Percentiles rank a stretch among this genome's conserved stretches.
Conservation (phyloP, 2,329 filamentous ascomycete genomes). For the Diaporthe citri region DNA sequence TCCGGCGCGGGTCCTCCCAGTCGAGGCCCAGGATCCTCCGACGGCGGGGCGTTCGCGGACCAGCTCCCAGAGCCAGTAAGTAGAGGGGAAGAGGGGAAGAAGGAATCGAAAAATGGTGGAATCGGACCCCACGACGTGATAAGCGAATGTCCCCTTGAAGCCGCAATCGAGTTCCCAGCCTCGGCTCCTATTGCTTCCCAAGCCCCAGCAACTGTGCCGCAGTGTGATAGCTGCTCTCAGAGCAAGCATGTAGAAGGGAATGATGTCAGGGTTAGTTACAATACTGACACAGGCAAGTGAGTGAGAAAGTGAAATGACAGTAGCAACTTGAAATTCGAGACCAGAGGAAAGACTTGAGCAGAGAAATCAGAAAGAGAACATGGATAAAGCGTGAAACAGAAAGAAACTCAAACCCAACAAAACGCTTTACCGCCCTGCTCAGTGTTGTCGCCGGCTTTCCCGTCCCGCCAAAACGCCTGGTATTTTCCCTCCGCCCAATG, state of each 20-base stretch:
- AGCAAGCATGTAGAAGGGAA: slow-evolving; percentile 11
- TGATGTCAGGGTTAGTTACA: slow-evolving; percentile 33
- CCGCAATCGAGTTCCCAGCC: slow-evolving; percentile 28
- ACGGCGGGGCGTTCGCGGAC: slow-evolving; percentile 3
- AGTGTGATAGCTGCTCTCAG: slow-evolving; percentile 31
- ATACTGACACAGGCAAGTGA: slow-evolving; percentile 15
- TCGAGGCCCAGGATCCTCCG: slow-evolving; percentile 11
- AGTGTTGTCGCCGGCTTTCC: slow-evolving; percentile 11
- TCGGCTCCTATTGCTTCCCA: slow-evolving; percentile 19
- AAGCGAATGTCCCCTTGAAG: neutral
- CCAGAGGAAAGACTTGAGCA: slow-evolving; percentile 16
- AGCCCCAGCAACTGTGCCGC: slow-evolving; percentile 15
- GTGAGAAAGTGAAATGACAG: slow-evolving; percentile 19
- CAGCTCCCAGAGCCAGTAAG: slow-evolving; percentile 30
- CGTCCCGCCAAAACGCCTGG: slow-evolving; percentile 48
- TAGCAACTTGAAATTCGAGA: slow-evolving; percentile 30
- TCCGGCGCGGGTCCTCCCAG: neutral
- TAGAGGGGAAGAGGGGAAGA: neutral
- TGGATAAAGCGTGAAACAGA: neutral
- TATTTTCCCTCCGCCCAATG: slow-evolving; percentile 46
- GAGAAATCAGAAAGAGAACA: slow-evolving; percentile 7
- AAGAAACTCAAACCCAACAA: slow-evolving; percentile 21
- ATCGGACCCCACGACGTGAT: slow-evolving; percentile 4
- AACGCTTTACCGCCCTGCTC: slow-evolving; percentile 22
- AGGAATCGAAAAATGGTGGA: neutral